Conservation (phyloP, 2,329 filamentous ascomycete species). For the Ophiostoma sp. region DNA sequence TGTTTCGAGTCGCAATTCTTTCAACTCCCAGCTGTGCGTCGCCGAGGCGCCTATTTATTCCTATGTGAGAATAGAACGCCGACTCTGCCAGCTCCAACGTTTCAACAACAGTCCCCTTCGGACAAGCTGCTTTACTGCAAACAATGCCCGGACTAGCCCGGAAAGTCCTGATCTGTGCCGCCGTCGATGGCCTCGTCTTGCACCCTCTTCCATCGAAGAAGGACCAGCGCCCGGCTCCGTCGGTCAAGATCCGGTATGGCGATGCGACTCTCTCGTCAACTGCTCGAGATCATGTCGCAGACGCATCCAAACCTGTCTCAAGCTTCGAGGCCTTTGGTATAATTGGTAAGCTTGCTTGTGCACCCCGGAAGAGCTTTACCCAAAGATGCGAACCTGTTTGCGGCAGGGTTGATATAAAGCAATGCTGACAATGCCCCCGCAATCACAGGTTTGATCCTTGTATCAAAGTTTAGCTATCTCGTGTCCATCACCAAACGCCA, state of each 20-base stretch:
- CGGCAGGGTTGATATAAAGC: no score
- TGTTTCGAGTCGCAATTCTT: no score
- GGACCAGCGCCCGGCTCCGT: slow-evolving; percentile 47
- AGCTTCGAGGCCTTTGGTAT: slow-evolving; percentile 57
- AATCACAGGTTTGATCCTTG: slow-evolving; percentile 69
- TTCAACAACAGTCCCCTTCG: slow-evolving; percentile 16
- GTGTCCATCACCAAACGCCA: slow-evolving; percentile 80
- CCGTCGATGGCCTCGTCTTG: slow-evolving; percentile 75
- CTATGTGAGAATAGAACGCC: slow-evolving; percentile 10
- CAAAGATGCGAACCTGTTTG: no score
- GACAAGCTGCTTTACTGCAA: slow-evolving; percentile 4
- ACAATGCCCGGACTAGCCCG: slow-evolving; percentile 71
- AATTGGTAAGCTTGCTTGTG: slow-evolving; percentile 42
- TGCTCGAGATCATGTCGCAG: slow-evolving; percentile 42
- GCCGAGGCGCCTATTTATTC: slow-evolving; percentile 4
- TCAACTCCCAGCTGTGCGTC: neutral
- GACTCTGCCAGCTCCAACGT: slow-evolving; percentile 13
- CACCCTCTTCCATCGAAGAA: slow-evolving; percentile 63
- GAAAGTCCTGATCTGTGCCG: slow-evolving; percentile 74
- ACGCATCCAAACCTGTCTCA: slow-evolving; percentile 40
- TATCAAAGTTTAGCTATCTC: slow-evolving; percentile 76
- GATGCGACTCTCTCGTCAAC: slow-evolving; percentile 45
- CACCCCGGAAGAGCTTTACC: no score
- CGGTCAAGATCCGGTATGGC: slow-evolving; percentile 66
- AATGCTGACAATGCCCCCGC: neutral